Percentiles rank a stretch among this genome's conserved stretches.
Evolutionary conservation across 2,329 filamentous ascomycete genomes (phyloP).

Genomic region (Fusarium buxicola): DNA sequence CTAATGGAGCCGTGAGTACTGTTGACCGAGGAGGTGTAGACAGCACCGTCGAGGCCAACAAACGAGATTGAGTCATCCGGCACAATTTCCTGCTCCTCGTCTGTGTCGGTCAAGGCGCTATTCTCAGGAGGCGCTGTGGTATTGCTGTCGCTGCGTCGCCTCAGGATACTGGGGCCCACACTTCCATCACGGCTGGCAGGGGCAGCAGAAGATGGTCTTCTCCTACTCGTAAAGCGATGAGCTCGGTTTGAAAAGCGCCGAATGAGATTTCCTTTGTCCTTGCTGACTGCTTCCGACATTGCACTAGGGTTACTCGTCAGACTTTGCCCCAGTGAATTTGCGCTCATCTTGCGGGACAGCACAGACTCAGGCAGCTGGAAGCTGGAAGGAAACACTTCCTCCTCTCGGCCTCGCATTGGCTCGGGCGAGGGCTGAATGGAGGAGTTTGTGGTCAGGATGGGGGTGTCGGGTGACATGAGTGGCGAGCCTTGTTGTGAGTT

Average conservation of each 20-base stretch:
- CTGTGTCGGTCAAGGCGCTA: constrained; percentile 60
- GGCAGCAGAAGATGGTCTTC: constrained; percentile 82
- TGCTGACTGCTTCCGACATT: constrained; percentile 60
- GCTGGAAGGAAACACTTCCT: constrained; percentile 63
- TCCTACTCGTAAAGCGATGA: constrained; percentile 73
- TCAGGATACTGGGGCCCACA: constrained; percentile 87
- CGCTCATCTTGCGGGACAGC: constrained; percentile 68
- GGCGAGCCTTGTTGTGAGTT: constrained; percentile 68
- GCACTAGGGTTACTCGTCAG: constrained; percentile 68
- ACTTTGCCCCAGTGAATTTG: constrained; percentile 72
- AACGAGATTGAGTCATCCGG: constrained; percentile 51
- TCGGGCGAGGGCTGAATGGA: constrained; percentile 77
- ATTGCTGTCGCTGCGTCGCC: constrained; percentile 90
- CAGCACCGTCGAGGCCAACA: constrained; percentile 56
- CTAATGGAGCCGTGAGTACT: constrained; percentile 61
- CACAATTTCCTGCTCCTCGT: constrained; percentile 60
- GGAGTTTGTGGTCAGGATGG: constrained; percentile 67
- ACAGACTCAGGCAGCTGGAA: constrained; percentile 82
- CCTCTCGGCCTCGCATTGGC: constrained; percentile 65
- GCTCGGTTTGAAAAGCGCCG: constrained; percentile 87
- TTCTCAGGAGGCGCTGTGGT: constrained; percentile 70
- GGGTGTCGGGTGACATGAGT: constrained; percentile 65
- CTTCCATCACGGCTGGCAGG: constrained; percentile 86
- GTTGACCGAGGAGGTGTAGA: constrained; percentile 61
- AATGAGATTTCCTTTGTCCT: constrained; percentile 71